Evolutionary conservation across 441 rosid genomes (phyloP), one percentile per base, ranked within the genome.

Genomic region (Euphorbia schlechtendalii): DNA sequence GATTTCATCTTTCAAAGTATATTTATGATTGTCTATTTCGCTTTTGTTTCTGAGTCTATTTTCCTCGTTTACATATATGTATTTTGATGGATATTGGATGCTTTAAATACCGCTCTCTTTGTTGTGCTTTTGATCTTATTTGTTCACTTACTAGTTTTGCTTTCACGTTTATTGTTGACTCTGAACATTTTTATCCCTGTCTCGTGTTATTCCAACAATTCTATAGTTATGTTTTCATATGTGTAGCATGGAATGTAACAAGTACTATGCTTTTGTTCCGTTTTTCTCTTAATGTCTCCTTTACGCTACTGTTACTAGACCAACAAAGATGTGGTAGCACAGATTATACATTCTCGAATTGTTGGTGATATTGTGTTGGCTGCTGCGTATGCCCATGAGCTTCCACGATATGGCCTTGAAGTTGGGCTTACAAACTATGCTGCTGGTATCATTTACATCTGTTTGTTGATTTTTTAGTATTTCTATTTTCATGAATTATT

Each of bases 381-480:
- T 22, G 81, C 95, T 69, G 96, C 98, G 15, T 91, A 89, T 66
- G 62, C 95, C 1, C 98, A 86, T 71, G 98, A 91, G 80, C 76
- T 91, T 12, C 89, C 92, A 65, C 72, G 11, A 1, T 89, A 80
- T 82, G 98, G 96, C 18, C 91, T 92, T 73, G 79, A 78, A 75
- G 98, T 82, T 22, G 98, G 98, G 20, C 86, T 87, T 52, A 81
- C 96, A 0, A 89, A 89, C 68, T 92, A 92, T 40, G 96, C 95
- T 34, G 95, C 96, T 62, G 96, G 96, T 88, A 76, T 56, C 9
- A 27, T 20, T 52, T 41, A 17, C 0, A 3, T 34, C 56, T 10
- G 14, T 40, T 24, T 45, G 1, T 3, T 22, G 0, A 51, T 18
- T 15, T 15, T 27, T 9, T 30, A 8, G 14, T 14, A 14, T 14